Evolutionary conservation across 192 early-diverging fungal species (phyloP), one percentile per base, ranked within the genome.

Genomic region (Entomortierella beljakovae): DNA sequence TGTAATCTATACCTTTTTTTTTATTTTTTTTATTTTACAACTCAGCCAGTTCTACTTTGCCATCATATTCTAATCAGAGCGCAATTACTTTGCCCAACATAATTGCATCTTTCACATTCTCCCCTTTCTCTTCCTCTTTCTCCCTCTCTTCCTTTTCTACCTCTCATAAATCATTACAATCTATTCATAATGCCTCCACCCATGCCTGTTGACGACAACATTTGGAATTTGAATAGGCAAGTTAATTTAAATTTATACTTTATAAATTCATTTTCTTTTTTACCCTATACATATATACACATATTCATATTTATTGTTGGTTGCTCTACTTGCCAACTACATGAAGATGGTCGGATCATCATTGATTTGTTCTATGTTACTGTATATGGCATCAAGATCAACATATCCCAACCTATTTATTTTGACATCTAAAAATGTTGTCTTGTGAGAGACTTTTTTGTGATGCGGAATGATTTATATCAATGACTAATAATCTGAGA

Each of bases 201-300:
- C 20, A 79, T 79, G 67, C 75, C 75, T 18, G 57, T 79, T 22
- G 75, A 79, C 49, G 75, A 79, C 62, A 79, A 79, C 61, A 79
- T 79, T 31, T 79, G 75, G 75, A 79, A 79, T 31, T 42, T 79
- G 8, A 79, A 79, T 51, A 79, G 75, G 75, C 68, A 79, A 22
- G 62, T 53, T 31, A 2, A 0, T 23, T 10, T 9, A 5, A 51
- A 6, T 4, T 53, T 2, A 53, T 18, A 25, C 28, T 26, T 5
- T 3, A 16, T 53, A 53, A 3, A 51, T 51, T 5, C 18, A 51
- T 5, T 51, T 51, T 25, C 6, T 51, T 51, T 25, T 51, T 7
- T 51, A 18, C 6, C n/a, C 6, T 6, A 22, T 7, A n/a, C 49
- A 51, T 22, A 51, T n/a, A n/a, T n/a, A n/a, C n/a, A n/a, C n/a